Evolutionary conservation across 2,329 filamentous ascomycete species (phyloP), one percentile per base, ranked within the genome.

Genomic region (Fusarium torulosum): DNA sequence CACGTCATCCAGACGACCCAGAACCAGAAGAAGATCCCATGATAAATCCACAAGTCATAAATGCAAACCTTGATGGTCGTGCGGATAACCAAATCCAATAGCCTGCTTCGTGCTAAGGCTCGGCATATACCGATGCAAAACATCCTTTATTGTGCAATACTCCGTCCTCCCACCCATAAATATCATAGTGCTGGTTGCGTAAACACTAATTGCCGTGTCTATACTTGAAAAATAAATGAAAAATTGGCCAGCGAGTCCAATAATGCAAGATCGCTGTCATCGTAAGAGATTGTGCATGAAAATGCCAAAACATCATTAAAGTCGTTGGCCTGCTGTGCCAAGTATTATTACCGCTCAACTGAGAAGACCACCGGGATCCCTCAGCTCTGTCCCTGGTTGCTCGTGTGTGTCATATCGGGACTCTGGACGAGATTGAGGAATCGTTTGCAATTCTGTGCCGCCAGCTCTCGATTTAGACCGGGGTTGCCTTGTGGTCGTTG

Each of bases 391-490:
- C 23, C 75, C 75, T 4, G 72, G 68, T 19, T 75, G 77, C 44
- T 72, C 74, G 13, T 76, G 69, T 17, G 71, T 66, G 23, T 76
- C 76, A 23, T 76, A 74, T 6, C 74, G 60, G 19, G 78, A 72
- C 58, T 80, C 78, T 47, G 77, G 72, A 5, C 74, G 75, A 23
- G 79, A 78, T 59, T 82, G 83, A 3, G 79, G 79, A 64, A 85
- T 84, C 4, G 83, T 75, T 45, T 83, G 79, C 29, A 85, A 71
- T 63, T 85, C 83, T 7, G 81, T 85, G 11, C 72, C 72, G 14
- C 76, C 80, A 7, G 61, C 69, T 52, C 72, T 77, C 7, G 75
- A 61, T 52, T 67, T 78, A 6, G 77, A 72, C 21, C 77, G 68
- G 9, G 67, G 66, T n/a, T 76, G 67, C 42, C 72, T 79, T 9